Conservation (phyloP, 208 protist genomes). For the Leishmania tropica region DNA sequence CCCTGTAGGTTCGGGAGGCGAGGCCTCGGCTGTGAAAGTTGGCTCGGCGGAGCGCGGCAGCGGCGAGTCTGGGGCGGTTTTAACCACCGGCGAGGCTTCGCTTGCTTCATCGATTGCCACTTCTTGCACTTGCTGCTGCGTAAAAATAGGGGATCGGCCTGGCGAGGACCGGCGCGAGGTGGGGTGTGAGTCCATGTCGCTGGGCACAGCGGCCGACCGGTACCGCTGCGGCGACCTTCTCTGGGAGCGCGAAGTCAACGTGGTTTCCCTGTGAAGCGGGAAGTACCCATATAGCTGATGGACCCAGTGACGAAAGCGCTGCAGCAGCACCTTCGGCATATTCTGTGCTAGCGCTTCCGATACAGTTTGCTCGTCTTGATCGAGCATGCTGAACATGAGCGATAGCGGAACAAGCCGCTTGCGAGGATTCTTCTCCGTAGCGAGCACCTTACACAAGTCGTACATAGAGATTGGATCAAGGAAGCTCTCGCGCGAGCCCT, state of each 20-base stretch:
- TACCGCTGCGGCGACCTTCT: conserved; percentile 27
- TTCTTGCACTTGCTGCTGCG: not conserved
- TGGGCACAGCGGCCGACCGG: conserved; percentile 28
- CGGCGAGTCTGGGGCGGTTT: conserved; percentile 19
- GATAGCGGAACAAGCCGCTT: conserved; percentile 79
- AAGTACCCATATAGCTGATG: conserved; percentile 66
- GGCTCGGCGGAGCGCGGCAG: conserved; percentile 18
- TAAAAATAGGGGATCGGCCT: conserved; percentile 13
- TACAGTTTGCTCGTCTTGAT: conserved; percentile 80
- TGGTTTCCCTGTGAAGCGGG: conserved; percentile 21
- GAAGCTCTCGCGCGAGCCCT: conserved; percentile 84
- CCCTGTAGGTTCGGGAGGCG: not conserved
- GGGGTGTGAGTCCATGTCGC: conserved; percentile 24
- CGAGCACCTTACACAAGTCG: conserved; percentile 74
- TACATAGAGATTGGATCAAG: conserved; percentile 75
- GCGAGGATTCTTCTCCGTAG: conserved; percentile 60
- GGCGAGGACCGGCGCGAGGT: conserved; percentile 22
- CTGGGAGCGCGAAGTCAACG: conserved; percentile 7
- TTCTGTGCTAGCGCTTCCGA: conserved; percentile 60
- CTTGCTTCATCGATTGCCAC: not conserved
- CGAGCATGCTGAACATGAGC: conserved; percentile 83
- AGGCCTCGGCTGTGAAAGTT: conserved; percentile 11
- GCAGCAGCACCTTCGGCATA: conserved; percentile 62
- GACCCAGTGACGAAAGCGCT: conserved; percentile 68
- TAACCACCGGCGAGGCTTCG: not conserved